phyloP scores from a whole-genome alignment of 1,284 basidiomycete species.

The Microbotryum scabiosae region DNA sequence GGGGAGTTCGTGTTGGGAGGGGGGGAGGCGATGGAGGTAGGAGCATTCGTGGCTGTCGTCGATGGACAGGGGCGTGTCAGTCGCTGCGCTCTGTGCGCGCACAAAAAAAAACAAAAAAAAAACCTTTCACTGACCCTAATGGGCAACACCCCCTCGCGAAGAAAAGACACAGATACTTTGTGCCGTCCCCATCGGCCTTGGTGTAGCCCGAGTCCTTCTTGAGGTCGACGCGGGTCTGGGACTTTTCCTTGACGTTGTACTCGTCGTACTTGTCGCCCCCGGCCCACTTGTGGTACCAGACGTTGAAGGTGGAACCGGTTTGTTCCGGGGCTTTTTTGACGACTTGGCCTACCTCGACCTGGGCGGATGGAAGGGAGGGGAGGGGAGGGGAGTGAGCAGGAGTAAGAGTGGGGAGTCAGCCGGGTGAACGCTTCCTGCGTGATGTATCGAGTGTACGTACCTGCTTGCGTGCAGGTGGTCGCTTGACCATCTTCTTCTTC shows the following conservation, averaged over 20 bases:
- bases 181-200: constrained; percentile 79
- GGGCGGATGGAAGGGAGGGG: constrained; percentile 34
- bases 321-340: constrained; percentile 79
- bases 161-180: constrained; percentile 89
- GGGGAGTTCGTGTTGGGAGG: constrained; percentile 59
- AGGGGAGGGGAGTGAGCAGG: too few species aligned
- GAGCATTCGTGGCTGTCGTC: constrained; percentile 74
- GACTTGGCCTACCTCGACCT: constrained; percentile 79
- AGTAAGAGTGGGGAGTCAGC: too few species aligned
- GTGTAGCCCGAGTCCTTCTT: constrained; percentile 85
- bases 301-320: constrained; percentile 66
- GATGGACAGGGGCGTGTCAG: not conserved
- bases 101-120: too few species aligned
- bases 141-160: constrained; percentile 95
- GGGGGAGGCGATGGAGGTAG: constrained; percentile 79
- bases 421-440: not conserved
- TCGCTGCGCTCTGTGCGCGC: too few species aligned
- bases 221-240: constrained; percentile 81
- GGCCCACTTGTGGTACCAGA: constrained; percentile 97
- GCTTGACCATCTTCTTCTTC: constrained; percentile 34
- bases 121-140: constrained; percentile 72
- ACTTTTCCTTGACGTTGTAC: constrained; percentile 83
- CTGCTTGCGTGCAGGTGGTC: constrained; percentile 37
- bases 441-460: not conserved
- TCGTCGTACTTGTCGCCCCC: constrained; percentile 88